These are phyloP conservation scores for Talaromyces sp. DNA, from an alignment of 2,329 filamentous ascomycete genomes.

Conservation along the genomic window DNA sequence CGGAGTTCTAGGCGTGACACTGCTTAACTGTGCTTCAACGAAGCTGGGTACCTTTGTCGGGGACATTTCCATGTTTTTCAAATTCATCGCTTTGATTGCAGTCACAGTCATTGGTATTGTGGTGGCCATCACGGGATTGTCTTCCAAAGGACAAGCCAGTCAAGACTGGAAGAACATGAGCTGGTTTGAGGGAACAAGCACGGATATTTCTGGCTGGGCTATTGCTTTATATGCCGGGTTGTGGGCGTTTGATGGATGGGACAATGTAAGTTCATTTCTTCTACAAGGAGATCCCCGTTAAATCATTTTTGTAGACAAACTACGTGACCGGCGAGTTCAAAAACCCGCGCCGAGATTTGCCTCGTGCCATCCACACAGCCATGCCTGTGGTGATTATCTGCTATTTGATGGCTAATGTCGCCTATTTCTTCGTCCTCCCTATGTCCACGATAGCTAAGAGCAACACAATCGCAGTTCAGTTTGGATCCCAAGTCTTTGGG, in stretches of 20 bases:
- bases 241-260: conserved; percentile 99
- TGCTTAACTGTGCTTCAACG: conserved; percentile 87
- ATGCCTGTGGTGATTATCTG: conserved; percentile 89
- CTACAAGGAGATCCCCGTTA: background rate
- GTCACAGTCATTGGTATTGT: conserved; percentile 85
- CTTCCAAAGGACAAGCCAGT: conserved; percentile 67
- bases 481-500: conserved; percentile 85
- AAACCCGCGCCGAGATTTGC: conserved; percentile 82
- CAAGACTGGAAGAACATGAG: conserved; percentile 78
- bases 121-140: conserved; percentile 79
- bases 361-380: conserved; percentile 90
- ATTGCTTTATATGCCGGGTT: conserved; percentile 91
- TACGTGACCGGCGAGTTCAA: conserved; percentile 97
- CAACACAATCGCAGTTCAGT: conserved; percentile 94
- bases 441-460: conserved; percentile 71
- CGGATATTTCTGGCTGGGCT: conserved; percentile 78
- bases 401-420: conserved; percentile 85
- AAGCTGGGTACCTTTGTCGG: conserved; percentile 80
- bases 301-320: conserved; percentile 62
- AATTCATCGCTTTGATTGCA: conserved; percentile 81
- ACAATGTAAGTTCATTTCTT: conserved; percentile 65
- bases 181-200: conserved; percentile 85
- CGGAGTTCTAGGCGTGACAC: conserved; percentile 69
- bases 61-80: conserved; percentile 93
- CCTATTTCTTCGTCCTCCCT: conserved; percentile 92